Evolutionary conservation across 176 grass and related monocot genomes (phyloP), one percentile per base, ranked within the genome.

Genomic region (Saccharum officinarum): DNA sequence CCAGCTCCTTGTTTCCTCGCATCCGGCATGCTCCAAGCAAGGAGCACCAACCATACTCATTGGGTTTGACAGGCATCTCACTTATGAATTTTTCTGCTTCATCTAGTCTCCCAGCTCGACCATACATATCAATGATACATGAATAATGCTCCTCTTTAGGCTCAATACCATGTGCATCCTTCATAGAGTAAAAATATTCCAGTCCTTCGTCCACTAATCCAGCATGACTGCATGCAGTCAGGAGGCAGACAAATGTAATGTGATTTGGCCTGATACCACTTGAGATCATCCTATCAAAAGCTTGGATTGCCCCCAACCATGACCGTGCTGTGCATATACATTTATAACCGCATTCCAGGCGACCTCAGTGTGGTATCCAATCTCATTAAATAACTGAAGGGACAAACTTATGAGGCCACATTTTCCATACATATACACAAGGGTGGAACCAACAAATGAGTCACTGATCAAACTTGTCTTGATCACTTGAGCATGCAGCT

Each of bases 381-480:
- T 89, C 82, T 94, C 92, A 84, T 82, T 40, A 69, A 94, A 91
- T 82, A 94, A 62, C 63, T 94, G 86, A 55, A 82, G 30, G 5
- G 92, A 88, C 50, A 83, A 70, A 73, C 54, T 70, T 46, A 91
- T 63, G 20, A 87, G 86, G 12, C 92, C 92, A 69, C 89, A 89
- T 45, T 94, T 94, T 39, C 89, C 92, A 70, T 91, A 94, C 92
- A 91, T 94, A 79, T 89, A 84, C 33, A 94, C 72, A 67, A 91
- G 84, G 45, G 86, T 84, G 40, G 92, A 94, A 57, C 40, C 50
- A 68, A 94, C 80, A 74, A 87, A 89, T 1, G 86, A 84, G 22
- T 94, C 89, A 1, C 22, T 16, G 40, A 86, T 75, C 12, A 84
- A 85, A 86, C 37, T 87, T 67, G 64, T 66, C 79, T 94, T 94